Base-by-base conservation (phyloP, 108 stramenopile species). In the Skeletonema grethae region DNA sequence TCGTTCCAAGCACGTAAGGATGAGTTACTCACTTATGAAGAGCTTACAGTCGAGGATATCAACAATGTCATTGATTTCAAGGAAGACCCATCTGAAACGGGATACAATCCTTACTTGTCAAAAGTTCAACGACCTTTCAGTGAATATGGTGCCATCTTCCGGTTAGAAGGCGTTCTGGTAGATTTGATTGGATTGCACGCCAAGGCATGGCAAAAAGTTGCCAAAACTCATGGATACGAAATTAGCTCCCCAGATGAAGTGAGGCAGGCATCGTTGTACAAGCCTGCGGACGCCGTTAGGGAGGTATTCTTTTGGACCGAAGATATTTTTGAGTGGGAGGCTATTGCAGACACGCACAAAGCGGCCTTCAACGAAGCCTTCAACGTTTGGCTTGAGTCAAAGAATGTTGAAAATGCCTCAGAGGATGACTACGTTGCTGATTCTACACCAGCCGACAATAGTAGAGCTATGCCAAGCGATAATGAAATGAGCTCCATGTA, bases 91-190 rank as follows among this genome's bases (percentile, higher is more conserved):
- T 81, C 74, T 16, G 48, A 82, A 6, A 88, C 85, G 43, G 92
- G 92, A 9, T 78, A 82, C 35, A 89, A 88, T 9, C 86, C 68
- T 50, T 87, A 90, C 53, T 64, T 92, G 24, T 57, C 82, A 6
- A 75, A 79, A 20, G 65, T 87, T 22, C 88, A 93, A 67, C 84
- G 86, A 32, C 92, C 92, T 18, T 90, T 89, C 73, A 81, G 80
- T 32, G 88, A 88, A 41, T 90, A 84, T 56, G 92, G 92, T 20
- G 90, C 90, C 4, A 83, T 94, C 11, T 91, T 94, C 57, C 67
- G 92, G 50, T 69, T 94, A 22, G 92, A 94, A 63, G 92, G 92
- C 6, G 85, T 88, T 9, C 64, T 89, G 12, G 87, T 91, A 4
- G 92, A 94, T 67, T 64, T 88, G 18, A 82, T 84, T 24, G 90